Base-by-base conservation (phyloP, 352 stramenopile genomes). In the Thalassiosira livingstoniorum region DNA sequence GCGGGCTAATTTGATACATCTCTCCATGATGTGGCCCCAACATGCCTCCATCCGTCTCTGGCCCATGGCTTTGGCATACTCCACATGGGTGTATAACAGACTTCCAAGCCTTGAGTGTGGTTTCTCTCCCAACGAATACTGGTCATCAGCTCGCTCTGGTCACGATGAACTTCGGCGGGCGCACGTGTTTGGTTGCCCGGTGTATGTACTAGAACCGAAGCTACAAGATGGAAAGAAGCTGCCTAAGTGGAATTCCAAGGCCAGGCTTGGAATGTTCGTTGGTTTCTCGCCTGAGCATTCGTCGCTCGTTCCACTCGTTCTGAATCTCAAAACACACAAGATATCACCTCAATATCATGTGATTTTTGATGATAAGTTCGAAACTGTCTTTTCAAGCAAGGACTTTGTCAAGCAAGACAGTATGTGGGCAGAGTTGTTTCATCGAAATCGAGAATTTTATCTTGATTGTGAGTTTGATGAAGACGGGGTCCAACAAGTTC, bases 131-230 rank as follows among this genome's bases (percentile, higher is more conserved):
- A 0, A 68, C n/a, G 87, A 92, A 42, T 18, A 88, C 0, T 71
- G 85, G 21, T 78, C 75, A 3, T 37, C 25, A 0, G 61, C 35
- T 1, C 53, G 51, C 15, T 5, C 13, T 37, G 71, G 78, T 63
- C 70, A 80, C 27, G 7, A 43, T 3, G 58, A 78, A 32, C 27
- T 85, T 1, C 21, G 42, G 2, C 37, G 68, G 1, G 25, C 60
- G 23, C 83, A 88, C 63, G 80, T 88, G 0, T 90, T 58, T 47
- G 85, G 87, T 1, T 91, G 85, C 57, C 85, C 87, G 15, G 37
- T 64, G 2, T 92, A 80, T 65, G 82, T 92, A 0, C 51, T 92
- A n/a, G 77, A 89, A 39, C 42, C 68, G 11, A 81, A 42, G 21
- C 37, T 91, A 0, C 47, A 78, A 62, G 78, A 89, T 55, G 78